Evolutionary conservation across 768 basidiomycete genomes (phyloP).

Genomic region (Holtermanniella nyarrowii): DNA sequence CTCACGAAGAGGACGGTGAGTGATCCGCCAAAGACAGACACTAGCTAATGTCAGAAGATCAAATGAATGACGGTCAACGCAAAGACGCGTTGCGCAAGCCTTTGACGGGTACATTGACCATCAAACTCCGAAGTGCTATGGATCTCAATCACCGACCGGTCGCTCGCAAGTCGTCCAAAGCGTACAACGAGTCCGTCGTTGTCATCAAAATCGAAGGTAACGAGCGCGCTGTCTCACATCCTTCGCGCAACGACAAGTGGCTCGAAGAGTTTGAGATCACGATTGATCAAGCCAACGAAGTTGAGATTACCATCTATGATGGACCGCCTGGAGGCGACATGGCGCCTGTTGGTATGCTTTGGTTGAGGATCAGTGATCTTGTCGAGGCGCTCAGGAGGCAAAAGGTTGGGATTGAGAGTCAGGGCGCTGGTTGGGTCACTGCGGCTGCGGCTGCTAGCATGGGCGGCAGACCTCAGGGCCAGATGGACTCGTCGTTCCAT

Average conservation of each 20-base stretch:
- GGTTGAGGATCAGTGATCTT: conserved; percentile 87
- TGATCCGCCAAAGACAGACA: conserved; percentile 1
- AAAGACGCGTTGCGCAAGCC: conserved; percentile 95
- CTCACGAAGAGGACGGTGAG: conserved; percentile 54
- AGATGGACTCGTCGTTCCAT: not conserved
- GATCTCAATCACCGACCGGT: conserved; percentile 92
- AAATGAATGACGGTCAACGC: conserved; percentile 66
- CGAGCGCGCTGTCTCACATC: conserved; percentile 80
- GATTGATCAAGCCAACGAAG: conserved; percentile 96
- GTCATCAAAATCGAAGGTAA: conserved; percentile 95
- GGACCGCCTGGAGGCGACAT: conserved; percentile 63
- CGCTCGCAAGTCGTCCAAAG: conserved; percentile 67
- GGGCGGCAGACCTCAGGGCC: conserved; percentile 33
- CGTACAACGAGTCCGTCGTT: conserved; percentile 71
- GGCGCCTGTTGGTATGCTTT: conserved; percentile 83
- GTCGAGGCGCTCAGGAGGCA: conserved; percentile 86
- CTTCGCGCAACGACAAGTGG: conserved; percentile 91
- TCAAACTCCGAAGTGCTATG: conserved; percentile 78
- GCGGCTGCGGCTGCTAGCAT: conserved; percentile 49
- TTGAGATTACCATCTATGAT: conserved; percentile 92
- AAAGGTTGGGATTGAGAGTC: conserved; percentile 81
- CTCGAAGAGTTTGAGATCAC: conserved; percentile 93
- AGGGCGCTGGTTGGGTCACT: conserved; percentile 69
- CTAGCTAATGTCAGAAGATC: conserved; percentile 30
- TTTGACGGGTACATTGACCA: conserved; percentile 78